These are phyloP conservation scores for Dichomitus squalens DNA, from an alignment of 1,284 basidiomycete species.

Conservation along the genomic window DNA sequence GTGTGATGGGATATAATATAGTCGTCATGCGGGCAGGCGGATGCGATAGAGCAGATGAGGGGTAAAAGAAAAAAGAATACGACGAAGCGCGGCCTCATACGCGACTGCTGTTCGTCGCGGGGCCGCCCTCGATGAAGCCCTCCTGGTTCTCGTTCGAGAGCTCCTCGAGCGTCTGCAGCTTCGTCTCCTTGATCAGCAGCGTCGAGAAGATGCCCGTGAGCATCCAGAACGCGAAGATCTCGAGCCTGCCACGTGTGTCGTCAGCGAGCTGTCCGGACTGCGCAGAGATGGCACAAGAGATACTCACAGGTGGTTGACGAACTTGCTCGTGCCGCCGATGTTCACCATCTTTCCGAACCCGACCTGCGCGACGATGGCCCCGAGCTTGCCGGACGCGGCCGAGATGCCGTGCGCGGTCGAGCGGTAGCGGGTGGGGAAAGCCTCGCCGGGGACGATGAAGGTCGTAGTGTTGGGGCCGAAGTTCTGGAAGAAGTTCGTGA, in stretches of 20 bases:
- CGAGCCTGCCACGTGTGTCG: conserved; percentile 32
- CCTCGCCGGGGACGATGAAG: conserved; percentile 71
- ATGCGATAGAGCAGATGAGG: not conserved
- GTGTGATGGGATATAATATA: conserved; percentile 1
- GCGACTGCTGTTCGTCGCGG: not conserved
- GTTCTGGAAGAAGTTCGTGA: conserved; percentile 58
- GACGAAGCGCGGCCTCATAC: too few species aligned
- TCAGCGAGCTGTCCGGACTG: not conserved
- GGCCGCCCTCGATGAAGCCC: conserved; percentile 40
- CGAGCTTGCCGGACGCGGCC: conserved; percentile 69
- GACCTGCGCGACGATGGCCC: conserved; percentile 70
- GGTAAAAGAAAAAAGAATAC: not conserved
- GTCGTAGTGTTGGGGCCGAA: conserved; percentile 79
- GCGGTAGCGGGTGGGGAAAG: conserved; percentile 76
- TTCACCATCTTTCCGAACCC: conserved; percentile 51
- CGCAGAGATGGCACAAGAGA: not conserved
- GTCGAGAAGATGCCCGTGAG: conserved; percentile 62
- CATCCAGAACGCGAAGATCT: conserved; percentile 63
- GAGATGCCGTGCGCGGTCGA: conserved; percentile 74
- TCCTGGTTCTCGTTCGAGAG: conserved; percentile 54
- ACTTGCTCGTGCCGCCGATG: conserved; percentile 48
- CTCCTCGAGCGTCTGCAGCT: conserved; percentile 57
- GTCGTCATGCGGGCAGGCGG: too few species aligned
- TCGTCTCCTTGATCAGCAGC: conserved; percentile 66
- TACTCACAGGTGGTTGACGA: conserved; percentile 40